Conservation (phyloP, 2,329 filamentous ascomycete species). For the Penicillium oxalicum region DNA sequence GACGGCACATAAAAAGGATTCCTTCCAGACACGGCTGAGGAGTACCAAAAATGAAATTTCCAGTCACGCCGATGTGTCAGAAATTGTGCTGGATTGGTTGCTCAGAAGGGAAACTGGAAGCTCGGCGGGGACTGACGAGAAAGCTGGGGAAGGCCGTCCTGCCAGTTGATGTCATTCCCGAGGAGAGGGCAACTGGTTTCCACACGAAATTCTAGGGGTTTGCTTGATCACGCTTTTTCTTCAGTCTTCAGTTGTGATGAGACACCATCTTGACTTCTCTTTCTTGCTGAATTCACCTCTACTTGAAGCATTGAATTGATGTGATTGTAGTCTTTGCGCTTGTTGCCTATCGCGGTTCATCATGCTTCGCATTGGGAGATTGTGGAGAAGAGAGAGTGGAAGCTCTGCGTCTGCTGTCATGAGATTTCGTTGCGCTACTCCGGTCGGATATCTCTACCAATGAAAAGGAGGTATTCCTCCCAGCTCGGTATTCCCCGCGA, state of each 20-base stretch:
- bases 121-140: constrained; percentile 6
- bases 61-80: constrained; percentile 8
- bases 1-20: constrained; percentile 16
- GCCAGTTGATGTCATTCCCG: constrained; percentile 5
- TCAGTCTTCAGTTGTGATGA: too few relatives aligned
- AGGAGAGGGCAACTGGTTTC: not conserved
- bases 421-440: constrained; percentile 1
- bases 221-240: too few relatives aligned
- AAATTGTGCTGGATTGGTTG: not conserved
- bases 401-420: constrained; percentile 1
- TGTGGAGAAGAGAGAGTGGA: not conserved
- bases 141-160: not conserved
- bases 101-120: constrained; percentile 17
- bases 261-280: too few relatives aligned
- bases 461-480: not conserved
- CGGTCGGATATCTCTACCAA: not conserved
- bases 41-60: constrained; percentile 16
- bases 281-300: too few relatives aligned
- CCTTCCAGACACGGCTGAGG: constrained; percentile 18
- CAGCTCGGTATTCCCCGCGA: not conserved
- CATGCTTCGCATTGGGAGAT: too few relatives aligned
- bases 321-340: too few relatives aligned
- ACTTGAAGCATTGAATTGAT: too few relatives aligned
- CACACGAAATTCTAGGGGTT: not conserved
- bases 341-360: too few relatives aligned